These are phyloP conservation scores for Sarocladiaceae sp. DNA, from an alignment of 2,329 filamentous ascomycete genomes.

Conservation along the genomic window DNA sequence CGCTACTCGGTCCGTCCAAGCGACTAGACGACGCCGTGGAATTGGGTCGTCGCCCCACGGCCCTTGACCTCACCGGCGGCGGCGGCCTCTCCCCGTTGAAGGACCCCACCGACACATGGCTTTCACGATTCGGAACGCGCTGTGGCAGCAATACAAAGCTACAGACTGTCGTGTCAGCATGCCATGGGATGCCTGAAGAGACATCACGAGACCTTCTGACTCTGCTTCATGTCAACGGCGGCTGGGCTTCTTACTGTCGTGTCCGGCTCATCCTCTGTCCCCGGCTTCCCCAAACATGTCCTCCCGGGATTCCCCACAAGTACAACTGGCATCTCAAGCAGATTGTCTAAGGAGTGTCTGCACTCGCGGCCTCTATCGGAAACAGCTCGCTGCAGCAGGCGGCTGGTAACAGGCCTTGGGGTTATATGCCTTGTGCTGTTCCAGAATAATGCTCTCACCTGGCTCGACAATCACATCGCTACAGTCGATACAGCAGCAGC, in stretches of 20 bases:
- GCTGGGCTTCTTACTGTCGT: no score
- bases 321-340: no score
- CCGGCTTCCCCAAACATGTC: no score
- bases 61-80: not conserved
- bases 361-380: not conserved
- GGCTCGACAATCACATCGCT: not conserved
- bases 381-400: not conserved
- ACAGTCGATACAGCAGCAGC: not conserved
- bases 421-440: not conserved
- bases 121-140: not conserved
- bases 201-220: not conserved
- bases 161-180: not conserved
- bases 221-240: no score
- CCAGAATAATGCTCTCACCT: not conserved
- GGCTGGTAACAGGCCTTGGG: not conserved
- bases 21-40: constrained; percentile 3
- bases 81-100: constrained; percentile 4
- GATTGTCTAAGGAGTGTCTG: no score
- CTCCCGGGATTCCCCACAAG: no score
- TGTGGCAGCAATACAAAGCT: not conserved
- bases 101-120: not conserved
- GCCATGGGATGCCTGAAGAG: not conserved
- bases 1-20: constrained; percentile 7
- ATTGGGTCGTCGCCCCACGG: not conserved
- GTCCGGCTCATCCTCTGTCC: no score